Evolutionary conservation across 2,329 filamentous ascomycete genomes (phyloP).

Genomic region (Microdochium bolleyi): DNA sequence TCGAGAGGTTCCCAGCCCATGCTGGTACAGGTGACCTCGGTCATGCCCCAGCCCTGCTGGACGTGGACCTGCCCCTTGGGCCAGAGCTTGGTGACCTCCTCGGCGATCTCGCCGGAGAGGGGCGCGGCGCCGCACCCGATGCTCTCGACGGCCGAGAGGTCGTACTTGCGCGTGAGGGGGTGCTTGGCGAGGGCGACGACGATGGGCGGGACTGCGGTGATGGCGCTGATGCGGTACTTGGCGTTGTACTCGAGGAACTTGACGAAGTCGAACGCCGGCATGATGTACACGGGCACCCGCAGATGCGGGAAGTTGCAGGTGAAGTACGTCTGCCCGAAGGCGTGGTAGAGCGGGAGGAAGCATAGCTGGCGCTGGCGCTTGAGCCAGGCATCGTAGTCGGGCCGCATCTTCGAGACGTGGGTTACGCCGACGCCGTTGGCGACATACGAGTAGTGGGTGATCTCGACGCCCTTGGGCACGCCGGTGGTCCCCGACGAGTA

Average conservation of each 20-base stretch:
- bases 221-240: slow-evolving; percentile 57
- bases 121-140: slow-evolving; percentile 65
- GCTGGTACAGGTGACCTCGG: slow-evolving; percentile 67
- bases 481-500: slow-evolving; percentile 77
- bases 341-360: slow-evolving; percentile 73
- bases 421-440: slow-evolving; percentile 59
- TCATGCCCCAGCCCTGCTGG: slow-evolving; percentile 82
- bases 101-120: slow-evolving; percentile 45
- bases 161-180: slow-evolving; percentile 55
- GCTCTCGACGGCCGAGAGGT: slow-evolving; percentile 56
- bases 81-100: slow-evolving; percentile 52
- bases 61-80: slow-evolving; percentile 23
- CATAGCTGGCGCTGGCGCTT: slow-evolving; percentile 41
- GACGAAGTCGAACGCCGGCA: slow-evolving; percentile 69
- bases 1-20: slow-evolving; percentile 53
- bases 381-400: slow-evolving; percentile 35
- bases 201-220: slow-evolving; percentile 67
- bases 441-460: slow-evolving; percentile 70
- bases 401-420: slow-evolving; percentile 34
- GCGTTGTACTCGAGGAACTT: slow-evolving; percentile 63
- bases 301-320: slow-evolving; percentile 49
- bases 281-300: slow-evolving; percentile 65
- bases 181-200: slow-evolving; percentile 66
- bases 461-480: slow-evolving; percentile 75
- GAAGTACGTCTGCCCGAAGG: slow-evolving; percentile 65